Evolutionary conservation across 768 basidiomycete species (phyloP), one percentile per base, ranked within the genome.

Genomic region (Mycena vulgaris): DNA sequence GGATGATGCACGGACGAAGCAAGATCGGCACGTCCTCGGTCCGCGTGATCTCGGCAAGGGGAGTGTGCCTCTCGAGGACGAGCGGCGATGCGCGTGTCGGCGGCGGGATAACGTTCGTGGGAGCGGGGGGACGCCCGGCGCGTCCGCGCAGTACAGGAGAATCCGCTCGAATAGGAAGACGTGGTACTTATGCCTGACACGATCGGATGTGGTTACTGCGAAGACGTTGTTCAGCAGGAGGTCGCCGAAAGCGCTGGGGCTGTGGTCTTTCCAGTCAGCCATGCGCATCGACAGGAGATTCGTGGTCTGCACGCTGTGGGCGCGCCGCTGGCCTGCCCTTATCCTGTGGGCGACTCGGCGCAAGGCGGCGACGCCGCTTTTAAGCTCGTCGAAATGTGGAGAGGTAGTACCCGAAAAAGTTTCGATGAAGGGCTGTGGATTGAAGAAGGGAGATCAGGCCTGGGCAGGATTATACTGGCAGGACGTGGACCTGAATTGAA

Each of bases 81-180:
- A 35, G 33, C 33, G 33, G 13, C 33, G 33, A 6, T 6, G 6
- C 7, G 6, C 33, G 6, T 35, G 7, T 35, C 13, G 33, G 33
- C 33, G n/a, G n/a, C 33, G 13, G 7, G 33, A 35, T 35, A 13
- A 13, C 6, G 6, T 35, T 6, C 33, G 7, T 6, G 7, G 33
- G 33, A 13, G 33, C 33, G 33, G 33, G 33, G 33, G 13, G 33
- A 35, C 33, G 33, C 33, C 13, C 33, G 33, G 33, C 13, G 33
- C 33, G 33, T 98, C 96, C 80, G 97, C 98, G 86, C 97, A 99
- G 82, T 97, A 99, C 25, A 99, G 88, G 72, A 99, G 94, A 80
- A 98, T 99, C 82, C 95, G 94, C 84, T 99, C 96, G 73, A 99
- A 99, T 30, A 99, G 85, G 86, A 98, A 99, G 63, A 98, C 97